phyloP scores from a whole-genome alignment of 164 flowering plant genomes.

The Chloranthus sessilifolius region DNA sequence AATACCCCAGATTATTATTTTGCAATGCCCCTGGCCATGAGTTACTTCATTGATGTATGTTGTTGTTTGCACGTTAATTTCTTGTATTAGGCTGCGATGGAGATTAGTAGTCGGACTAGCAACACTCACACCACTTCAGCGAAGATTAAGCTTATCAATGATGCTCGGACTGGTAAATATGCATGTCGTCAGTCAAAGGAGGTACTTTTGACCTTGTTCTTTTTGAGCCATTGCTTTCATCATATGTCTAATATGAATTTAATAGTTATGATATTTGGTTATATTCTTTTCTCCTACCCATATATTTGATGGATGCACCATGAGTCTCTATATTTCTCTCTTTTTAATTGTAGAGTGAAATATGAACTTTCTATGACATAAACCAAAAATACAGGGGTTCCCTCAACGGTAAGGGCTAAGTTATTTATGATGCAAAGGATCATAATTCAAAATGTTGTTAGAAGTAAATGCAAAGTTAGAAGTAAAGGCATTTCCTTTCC shows the following conservation, averaged over 20 bases:
- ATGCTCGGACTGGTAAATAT: constrained; percentile 49
- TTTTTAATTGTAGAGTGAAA: no score
- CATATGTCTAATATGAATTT: neutral
- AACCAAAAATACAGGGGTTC: no score
- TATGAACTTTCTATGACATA: no score
- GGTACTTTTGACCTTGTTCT: neutral
- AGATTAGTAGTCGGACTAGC: constrained; percentile 33
- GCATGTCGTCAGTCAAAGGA: constrained; percentile 19
- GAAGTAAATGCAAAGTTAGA: no score
- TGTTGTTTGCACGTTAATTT: neutral
- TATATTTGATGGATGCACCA: neutral
- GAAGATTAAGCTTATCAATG: constrained; percentile 38
- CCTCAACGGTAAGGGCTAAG: no score
- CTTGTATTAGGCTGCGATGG: constrained; percentile 45
- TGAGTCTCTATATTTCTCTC: neutral
- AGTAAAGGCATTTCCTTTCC: no score
- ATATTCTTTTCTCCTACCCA: neutral
- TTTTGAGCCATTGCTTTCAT: neutral
- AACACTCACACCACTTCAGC: constrained; percentile 8
- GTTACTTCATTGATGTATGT: neutral
- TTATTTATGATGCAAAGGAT: no score
- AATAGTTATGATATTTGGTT: neutral
- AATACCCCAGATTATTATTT: neutral
- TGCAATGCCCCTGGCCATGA: neutral
- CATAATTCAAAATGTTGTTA: no score